Evolutionary conservation across 2,329 filamentous ascomycete species (phyloP), one percentile per base, ranked within the genome.

Genomic region (Cladosporium colombiae): DNA sequence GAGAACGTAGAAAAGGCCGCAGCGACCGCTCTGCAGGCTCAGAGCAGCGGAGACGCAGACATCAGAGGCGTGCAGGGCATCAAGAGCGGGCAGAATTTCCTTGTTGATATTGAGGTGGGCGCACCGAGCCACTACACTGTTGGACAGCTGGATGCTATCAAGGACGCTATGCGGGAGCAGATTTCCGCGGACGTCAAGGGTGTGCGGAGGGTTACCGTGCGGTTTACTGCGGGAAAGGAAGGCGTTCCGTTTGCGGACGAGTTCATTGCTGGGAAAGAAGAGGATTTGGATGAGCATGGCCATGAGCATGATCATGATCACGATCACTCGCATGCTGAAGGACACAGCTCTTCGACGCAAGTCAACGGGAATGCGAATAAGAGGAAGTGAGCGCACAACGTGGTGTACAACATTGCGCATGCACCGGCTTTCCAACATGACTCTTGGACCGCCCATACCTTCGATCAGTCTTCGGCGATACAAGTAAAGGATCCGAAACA

Each of bases 71-170:
- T 98, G 3, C 91, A 92, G 70, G 95, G 95, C 64, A 86, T 97
- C 79, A 99, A 99, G 80, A 95, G 92, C 3, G 95, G 95, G 33
- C 95, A 97, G 78, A 99, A 97, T 80, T 97, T 96, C 76, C 83
- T 98, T 33, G 89, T 98, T 72, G 95, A 98, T 72, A 78, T 99
- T 8, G 93, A 97, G 77, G 80, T 98, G 68, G 90, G 87, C 1
- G 91, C 96, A 18, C 92, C 94, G 0, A 85, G 84, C 25, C 81
- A 82, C 37, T 96, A 91, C 90, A 90, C 90, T 0, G 82, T 99
- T 6, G 86, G 88, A 62, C 86, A 90, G 64, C 86, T 89, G 8
- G 83, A 87, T 44, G 80, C 84, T 18, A 82, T 96, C 16, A 95
- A 99, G 78, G 86, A 90, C 40, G 81, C 83, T 2, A 84, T 98